Evolutionary conservation across 139 green algal genomes (phyloP), one percentile per base, ranked within the genome.

Genomic region (Coccomyxa sp.): DNA sequence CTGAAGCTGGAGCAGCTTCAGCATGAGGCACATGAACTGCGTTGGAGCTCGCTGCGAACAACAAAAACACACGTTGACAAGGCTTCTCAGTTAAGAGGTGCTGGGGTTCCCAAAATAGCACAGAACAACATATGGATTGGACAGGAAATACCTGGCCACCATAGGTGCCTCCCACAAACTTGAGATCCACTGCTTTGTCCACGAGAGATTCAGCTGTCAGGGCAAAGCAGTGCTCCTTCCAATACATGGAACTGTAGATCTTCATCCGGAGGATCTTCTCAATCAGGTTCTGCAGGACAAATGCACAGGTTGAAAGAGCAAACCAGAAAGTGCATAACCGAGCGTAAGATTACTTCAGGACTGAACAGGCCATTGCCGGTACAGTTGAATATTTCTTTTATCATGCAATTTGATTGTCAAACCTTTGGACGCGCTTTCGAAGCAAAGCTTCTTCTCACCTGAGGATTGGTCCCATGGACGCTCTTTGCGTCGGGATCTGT

Each of bases 1-100:
- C 88, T 98, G 95, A 25, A 99, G 97, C 86, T 99, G 96, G 25
- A 99, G 91, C 92, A 99, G 95, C 90, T 99, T 99, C 14, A 98
- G 91, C 0, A 97, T 88, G 0, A 99, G 90, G 91, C 95, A 98
- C 12, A 99, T 90, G 89, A 99, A 99, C 31, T 95, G 85, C 10
- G 93, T 95, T 10, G 97, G 92, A 86, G 95, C 94, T 13, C 91
- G 86, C 23, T 91, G 63, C 63, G 21, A 9, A 25, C 63, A 21
- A 71, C 15, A 71, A 9, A 21, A 28, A 28, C 63, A 71, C 9
- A 1, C 10, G 18, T 28, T 21, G 21, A 71, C 1, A 25, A 71
- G 18, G 63, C 18, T 25, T 15, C 10, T 71, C 21, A 28, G 21
- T 9, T 25, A 71, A 71, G 7, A 4, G 63, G 9, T 21, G 63